Percentiles rank a stretch among this genome's conserved stretches.
Conservation (phyloP, 1,284 basidiomycete genomes). For the Sporisorium graminicola region DNA sequence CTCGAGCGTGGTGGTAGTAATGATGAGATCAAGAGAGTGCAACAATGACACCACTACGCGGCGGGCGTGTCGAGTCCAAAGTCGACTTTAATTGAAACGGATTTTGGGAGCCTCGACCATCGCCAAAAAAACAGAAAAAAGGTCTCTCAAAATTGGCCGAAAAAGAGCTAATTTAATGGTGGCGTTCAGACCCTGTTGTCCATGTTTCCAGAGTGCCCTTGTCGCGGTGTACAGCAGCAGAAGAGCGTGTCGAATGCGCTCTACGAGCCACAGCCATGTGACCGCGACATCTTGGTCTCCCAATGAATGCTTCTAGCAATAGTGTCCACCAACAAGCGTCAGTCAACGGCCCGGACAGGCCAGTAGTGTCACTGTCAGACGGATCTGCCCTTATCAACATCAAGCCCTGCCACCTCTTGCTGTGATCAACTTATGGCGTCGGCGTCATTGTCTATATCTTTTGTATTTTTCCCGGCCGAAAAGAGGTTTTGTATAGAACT, state of each 20-base stretch:
- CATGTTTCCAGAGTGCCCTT: neutral
- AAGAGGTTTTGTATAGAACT: neutral
- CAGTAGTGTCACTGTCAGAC: neutral
- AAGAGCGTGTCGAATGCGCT: too few species aligned
- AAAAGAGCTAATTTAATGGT: neutral
- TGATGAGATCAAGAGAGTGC: neutral
- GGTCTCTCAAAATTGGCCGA: neutral
- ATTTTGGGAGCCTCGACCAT: too few species aligned
- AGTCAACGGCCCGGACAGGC: neutral
- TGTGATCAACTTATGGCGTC: too few species aligned
- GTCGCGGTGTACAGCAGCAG: too few species aligned
- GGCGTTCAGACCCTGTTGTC: conserved; percentile 1
- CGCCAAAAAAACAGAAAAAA: neutral
- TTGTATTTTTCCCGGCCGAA: conserved; percentile 2
- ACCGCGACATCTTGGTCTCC: conserved; percentile 11
- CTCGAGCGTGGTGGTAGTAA: neutral
- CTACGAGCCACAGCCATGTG: conserved; percentile 12
- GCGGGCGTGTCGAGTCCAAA: neutral
- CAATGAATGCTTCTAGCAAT: neutral
- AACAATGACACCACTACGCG: neutral
- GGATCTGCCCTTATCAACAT: neutral
- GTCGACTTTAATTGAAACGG: neutral
- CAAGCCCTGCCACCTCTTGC: neutral
- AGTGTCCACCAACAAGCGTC: neutral
- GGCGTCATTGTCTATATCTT: too few species aligned